A percentile compares a stretch with the other conserved stretches of the same genome.
These are phyloP conservation scores for Phytophthora hibernalis DNA, from an alignment of 352 stramenopile species.

Conservation along the genomic window DNA sequence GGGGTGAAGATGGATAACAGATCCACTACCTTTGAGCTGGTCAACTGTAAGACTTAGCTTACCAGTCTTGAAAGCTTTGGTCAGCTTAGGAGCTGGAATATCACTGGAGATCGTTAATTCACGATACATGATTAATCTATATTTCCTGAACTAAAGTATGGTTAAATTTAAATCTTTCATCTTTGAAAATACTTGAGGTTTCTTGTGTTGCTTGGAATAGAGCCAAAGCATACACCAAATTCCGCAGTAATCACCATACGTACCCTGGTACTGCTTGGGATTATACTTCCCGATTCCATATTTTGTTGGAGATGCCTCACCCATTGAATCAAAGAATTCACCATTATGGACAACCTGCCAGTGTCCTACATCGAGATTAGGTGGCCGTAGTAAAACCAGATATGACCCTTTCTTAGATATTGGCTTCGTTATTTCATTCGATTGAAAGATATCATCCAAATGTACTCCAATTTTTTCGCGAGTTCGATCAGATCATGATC, in stretches of 20 bases:
- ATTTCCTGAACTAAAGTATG: conserved; percentile 16
- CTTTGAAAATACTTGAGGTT: neutral
- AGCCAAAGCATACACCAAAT: conserved; percentile 3
- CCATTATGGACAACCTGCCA: too few relatives aligned
- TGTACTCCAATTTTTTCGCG: too few relatives aligned
- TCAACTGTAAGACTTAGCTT: conserved; percentile 4
- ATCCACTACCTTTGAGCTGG: conserved; percentile 9
- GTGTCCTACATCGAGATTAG: too few relatives aligned
- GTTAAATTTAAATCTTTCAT: conserved; percentile 31
- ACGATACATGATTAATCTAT: conserved; percentile 21
- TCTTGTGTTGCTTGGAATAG: conserved; percentile 19
- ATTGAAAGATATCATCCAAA: too few relatives aligned
- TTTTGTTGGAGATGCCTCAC: too few relatives aligned
- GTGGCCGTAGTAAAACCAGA: too few relatives aligned
- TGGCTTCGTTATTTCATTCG: too few relatives aligned
- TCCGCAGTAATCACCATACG: conserved; percentile 22
- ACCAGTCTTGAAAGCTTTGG: conserved; percentile 6
- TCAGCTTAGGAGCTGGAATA: conserved; percentile 7
- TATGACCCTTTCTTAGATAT: too few relatives aligned
- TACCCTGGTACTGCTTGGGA: conserved; percentile 18
- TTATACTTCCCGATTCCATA: too few relatives aligned
- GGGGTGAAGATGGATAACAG: conserved; percentile 17
- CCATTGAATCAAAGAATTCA: too few relatives aligned
- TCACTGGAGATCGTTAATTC: conserved; percentile 15
- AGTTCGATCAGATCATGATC: too few relatives aligned